A percentile compares a stretch with the other conserved stretches of the same genome.
Evolutionary conservation across 257 asterid species (phyloP).

Genomic region (Mentha longifolia): DNA sequence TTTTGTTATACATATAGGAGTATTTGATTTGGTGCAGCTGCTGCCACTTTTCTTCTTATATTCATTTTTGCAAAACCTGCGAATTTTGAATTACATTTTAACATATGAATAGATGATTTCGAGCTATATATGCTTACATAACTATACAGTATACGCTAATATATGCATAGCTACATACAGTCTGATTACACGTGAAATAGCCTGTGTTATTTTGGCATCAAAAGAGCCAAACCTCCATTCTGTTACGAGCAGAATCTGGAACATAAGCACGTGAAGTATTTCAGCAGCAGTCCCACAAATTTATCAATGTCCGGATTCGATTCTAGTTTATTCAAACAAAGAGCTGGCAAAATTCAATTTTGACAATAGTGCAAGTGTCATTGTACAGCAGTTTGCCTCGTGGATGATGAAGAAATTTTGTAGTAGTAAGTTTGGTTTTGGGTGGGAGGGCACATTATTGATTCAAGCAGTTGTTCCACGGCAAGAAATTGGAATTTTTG

Average conservation of each 20-base stretch:
- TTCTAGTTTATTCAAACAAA: neutral
- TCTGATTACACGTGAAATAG: neutral
- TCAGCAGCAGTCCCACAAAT: neutral
- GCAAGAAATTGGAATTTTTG: slow-evolving; percentile 56
- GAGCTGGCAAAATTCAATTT: neutral
- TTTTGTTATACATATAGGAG: neutral
- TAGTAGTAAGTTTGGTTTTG: slow-evolving; percentile 87
- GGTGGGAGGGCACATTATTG: slow-evolving; percentile 72
- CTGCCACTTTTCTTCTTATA: neutral
- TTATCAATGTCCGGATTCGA: neutral
- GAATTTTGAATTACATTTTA: no score
- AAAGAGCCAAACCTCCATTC: neutral
- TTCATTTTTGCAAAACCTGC: no score
- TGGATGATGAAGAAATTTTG: slow-evolving; percentile 53
- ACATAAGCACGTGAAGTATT: neutral
- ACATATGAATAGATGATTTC: no score
- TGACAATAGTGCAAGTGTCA: slow-evolving; percentile 29
- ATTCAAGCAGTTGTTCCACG: slow-evolving; percentile 68
- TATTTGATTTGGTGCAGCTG: neutral
- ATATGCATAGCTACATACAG: no score
- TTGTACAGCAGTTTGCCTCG: slow-evolving; percentile 38
- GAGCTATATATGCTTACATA: no score
- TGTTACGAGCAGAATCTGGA: neutral
- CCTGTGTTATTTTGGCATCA: neutral
- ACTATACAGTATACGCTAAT: no score